Base-by-base conservation (phyloP, 1,284 basidiomycete species). In the Cronartium quercuum region DNA sequence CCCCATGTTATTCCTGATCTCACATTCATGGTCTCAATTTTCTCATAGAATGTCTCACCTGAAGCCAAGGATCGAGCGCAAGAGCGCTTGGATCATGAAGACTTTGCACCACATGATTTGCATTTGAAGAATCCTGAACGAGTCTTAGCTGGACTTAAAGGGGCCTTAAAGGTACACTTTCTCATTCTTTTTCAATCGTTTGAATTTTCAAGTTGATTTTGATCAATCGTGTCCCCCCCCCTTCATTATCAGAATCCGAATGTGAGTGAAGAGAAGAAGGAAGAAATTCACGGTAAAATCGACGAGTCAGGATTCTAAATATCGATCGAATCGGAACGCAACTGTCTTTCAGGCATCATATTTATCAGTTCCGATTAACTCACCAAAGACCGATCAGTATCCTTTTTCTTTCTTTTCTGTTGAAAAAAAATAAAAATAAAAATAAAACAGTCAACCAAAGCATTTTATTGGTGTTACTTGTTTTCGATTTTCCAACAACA, bases 191-290 rank as follows among this genome's bases (percentile, higher is more conserved):
- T 13, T 29, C 29, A 5, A 61, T 61, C 3, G 6, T 13, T 61
- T 12, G n/a, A n/a, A n/a, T n/a, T n/a, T n/a, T n/a, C n/a, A n/a
- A n/a, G n/a, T n/a, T n/a, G n/a, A n/a, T n/a, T 34, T 29, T 37
- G 7, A 13, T 6, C 47, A 6, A 51, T 51, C 24, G 1, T 51
- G 24, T 24, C 24, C 18, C 18, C 47, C 24, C 6, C 1, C 18
- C 18, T 1, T 5, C 6, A n/a, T 18, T 18, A 6, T 4, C 51
- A 74, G 70, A 74, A 66, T 40, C 64, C 70, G 3, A 74, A 66
- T 51, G 70, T 74, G 6, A 65, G 61, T 10, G 70, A 74, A 3
- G 62, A 57, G n/a, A 73, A 73, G 70, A 73, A 73, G 51, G 34
- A 73, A 42, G 70, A 66, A 24, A 55, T 66, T n/a, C 62, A 47